Conservation (phyloP, 2,329 filamentous ascomycete genomes). For the Alternaria gaisen region DNA sequence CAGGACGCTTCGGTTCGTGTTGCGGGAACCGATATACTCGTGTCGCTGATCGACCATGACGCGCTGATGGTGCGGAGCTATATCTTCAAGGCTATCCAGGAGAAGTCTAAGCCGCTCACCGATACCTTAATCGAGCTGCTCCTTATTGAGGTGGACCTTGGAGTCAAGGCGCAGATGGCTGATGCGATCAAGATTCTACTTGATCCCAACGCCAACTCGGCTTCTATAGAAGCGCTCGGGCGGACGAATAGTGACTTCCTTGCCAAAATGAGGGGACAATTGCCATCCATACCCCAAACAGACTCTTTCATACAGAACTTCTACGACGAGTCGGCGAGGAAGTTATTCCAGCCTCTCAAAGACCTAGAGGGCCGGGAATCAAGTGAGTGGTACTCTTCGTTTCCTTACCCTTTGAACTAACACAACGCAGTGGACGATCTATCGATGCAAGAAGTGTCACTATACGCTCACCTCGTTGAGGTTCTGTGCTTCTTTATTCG, state of each 20-base stretch:
- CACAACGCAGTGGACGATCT: constrained; percentile 71
- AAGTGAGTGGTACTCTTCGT: constrained; percentile 52
- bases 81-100: constrained; percentile 89
- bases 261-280: constrained; percentile 65
- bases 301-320: constrained; percentile 87
- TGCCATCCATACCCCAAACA: constrained; percentile 71
- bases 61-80: constrained; percentile 92
- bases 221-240: constrained; percentile 67
- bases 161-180: constrained; percentile 93
- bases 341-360: constrained; percentile 86
- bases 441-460: constrained; percentile 82
- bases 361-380: constrained; percentile 73
- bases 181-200: constrained; percentile 94
- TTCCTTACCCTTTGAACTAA: constrained; percentile 26
- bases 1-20: constrained; percentile 85
- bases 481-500: constrained; percentile 93
- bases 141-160: constrained; percentile 88
- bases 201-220: constrained; percentile 71
- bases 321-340: constrained; percentile 85
- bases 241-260: constrained; percentile 73
- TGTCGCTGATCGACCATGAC: constrained; percentile 95
- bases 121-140: constrained; percentile 93
- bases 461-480: constrained; percentile 91
- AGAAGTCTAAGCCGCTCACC: constrained; percentile 84
- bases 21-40: constrained; percentile 90